phyloP scores from a whole-genome alignment of 2,329 filamentous ascomycete genomes.

The Talaromyces rugulosus region DNA sequence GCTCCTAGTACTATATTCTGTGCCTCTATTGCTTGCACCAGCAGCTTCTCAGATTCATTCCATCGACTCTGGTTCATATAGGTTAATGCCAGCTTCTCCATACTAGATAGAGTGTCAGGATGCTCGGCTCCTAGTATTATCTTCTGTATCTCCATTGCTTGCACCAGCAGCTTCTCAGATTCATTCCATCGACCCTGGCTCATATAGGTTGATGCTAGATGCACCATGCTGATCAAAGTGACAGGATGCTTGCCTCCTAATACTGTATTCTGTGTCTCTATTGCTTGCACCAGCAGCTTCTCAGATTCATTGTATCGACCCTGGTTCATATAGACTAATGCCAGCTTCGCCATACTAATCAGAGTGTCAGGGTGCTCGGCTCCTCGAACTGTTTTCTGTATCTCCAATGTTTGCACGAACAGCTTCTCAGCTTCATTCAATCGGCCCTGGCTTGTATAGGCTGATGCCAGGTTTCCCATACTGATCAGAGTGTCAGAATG shows the following conservation, averaged over 20 bases:
- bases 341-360: too few relatives aligned
- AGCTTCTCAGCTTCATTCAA: not conserved
- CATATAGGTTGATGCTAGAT: constrained; percentile 13
- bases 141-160: constrained; percentile 14
- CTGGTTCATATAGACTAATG: constrained; percentile 1
- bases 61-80: constrained; percentile 12
- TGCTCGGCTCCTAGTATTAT: constrained; percentile 14
- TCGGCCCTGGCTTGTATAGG: not conserved
- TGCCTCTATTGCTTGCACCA: constrained; percentile 12
- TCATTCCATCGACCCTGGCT: constrained; percentile 15
- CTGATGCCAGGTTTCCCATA: constrained; percentile 16
- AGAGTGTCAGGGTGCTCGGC: not conserved
- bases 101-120: too few relatives aligned
- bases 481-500: constrained; percentile 16
- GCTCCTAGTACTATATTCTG: constrained; percentile 15
- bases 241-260: constrained; percentile 18
- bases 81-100: too few relatives aligned
- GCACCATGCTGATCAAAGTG: constrained; percentile 15
- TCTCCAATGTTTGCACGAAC: constrained; percentile 8
- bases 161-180: constrained; percentile 16
- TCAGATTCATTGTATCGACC: constrained; percentile 17
- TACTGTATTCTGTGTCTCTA: constrained; percentile 14
- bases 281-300: constrained; percentile 11
- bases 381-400: constrained; percentile 15
- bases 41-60: constrained; percentile 18